phyloP scores from a whole-genome alignment of 805 yeast species.

The Candida hungchunana region DNA sequence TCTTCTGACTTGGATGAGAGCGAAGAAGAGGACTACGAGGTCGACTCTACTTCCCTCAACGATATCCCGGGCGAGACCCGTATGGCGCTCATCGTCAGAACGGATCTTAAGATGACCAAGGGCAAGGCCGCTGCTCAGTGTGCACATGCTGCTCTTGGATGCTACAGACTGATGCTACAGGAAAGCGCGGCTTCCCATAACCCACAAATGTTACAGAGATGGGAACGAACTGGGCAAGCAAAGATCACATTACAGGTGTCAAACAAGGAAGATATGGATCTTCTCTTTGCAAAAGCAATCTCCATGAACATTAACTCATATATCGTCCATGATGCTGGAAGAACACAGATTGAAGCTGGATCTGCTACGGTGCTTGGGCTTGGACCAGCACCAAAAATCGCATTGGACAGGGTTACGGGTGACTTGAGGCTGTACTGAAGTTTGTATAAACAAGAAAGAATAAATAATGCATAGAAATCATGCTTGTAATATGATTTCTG shows the following conservation, averaged over 20 bases:
- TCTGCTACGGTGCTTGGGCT: slow-evolving; percentile 94
- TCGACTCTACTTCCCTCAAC: slow-evolving; percentile 57
- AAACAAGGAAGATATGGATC: slow-evolving; percentile 63
- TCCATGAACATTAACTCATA: slow-evolving; percentile 74
- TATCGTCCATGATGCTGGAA: slow-evolving; percentile 92
- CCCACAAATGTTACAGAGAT: slow-evolving; percentile 60
- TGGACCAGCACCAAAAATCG: slow-evolving; percentile 90
- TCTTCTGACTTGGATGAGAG: slow-evolving; percentile 40
- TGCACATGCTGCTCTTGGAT: slow-evolving; percentile 93
- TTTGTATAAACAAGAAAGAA: neutral
- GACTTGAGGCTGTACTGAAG: slow-evolving; percentile 64
- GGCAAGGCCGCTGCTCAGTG: slow-evolving; percentile 98
- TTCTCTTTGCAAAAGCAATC: slow-evolving; percentile 75
- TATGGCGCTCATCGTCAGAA: slow-evolving; percentile 85
- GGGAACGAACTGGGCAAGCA: slow-evolving; percentile 89
- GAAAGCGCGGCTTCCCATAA: slow-evolving; percentile 50
- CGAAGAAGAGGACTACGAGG: slow-evolving; percentile 51
- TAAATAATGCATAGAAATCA: slow-evolving; percentile 4
- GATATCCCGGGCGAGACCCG: slow-evolving; percentile 74
- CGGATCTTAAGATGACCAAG: slow-evolving; percentile 85
- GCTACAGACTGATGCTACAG: slow-evolving; percentile 65
- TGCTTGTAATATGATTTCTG: slow-evolving; percentile 9
- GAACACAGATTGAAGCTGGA: slow-evolving; percentile 95
- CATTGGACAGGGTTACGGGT: slow-evolving; percentile 78
- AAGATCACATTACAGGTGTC: slow-evolving; percentile 82